Evolutionary conservation across 2,329 filamentous ascomycete species (phyloP), one percentile per base, ranked within the genome.

Genomic region (Colletotrichum neosansevieriae): DNA sequence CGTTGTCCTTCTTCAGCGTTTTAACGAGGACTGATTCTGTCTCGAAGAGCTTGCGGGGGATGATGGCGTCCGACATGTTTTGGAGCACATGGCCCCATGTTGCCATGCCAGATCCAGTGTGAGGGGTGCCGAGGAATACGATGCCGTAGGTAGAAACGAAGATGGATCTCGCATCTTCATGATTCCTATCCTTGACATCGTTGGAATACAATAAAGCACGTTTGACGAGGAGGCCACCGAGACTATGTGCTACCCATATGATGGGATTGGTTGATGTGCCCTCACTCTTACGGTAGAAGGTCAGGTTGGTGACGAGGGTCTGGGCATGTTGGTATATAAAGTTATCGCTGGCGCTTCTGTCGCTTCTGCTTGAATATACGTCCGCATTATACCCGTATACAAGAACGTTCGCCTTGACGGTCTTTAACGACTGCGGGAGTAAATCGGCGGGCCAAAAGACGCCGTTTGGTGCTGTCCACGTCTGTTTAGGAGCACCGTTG

Each of bases 371-470:
- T 4, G 82, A 83, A 72, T 84, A 85, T 24, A 88, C 84, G 66
- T 92, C 89, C 24, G 91, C 90, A 75, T 94, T 92, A 76, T 93
- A 94, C 24, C 91, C 91, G 74, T 93, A 93, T 1, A 91, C 89
- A 61, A 93, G 78, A 19, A 94, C 81, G 58, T 92, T 88, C 59
- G 89, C 89, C 24, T 85, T 85, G 11, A 83, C 82, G 10, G 83
- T 80, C 60, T 83, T 84, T 15, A 93, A 80, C 2, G 89, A 84
- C 1, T 79, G 75, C 0, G 91, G 91, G 1, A 94, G 83, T 13
- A 94, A 83, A 70, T 93, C 88, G 12, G 83, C 79, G 0, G 91
- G 91, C 91, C 91, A 94, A 78, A 91, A 93, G 34, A 88, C 82
- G 44, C 84, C 84, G 70, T 88, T 85, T 70, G 79, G 79, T 17